Conservation (phyloP, 805 yeast species). For the Candida saitoana region DNA sequence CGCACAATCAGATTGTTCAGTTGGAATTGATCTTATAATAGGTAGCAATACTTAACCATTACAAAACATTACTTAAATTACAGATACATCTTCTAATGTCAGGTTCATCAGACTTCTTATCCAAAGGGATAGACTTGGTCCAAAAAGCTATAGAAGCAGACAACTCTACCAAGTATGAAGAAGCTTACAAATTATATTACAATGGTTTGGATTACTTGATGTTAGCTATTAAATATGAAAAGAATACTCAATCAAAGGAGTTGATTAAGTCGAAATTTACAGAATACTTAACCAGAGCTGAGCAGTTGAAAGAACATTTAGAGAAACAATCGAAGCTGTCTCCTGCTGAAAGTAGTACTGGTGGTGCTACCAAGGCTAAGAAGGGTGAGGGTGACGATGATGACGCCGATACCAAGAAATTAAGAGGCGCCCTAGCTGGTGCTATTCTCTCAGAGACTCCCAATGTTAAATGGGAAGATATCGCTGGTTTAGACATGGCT, state of each 20-base stretch:
- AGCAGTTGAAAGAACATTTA: slow-evolving; percentile 83
- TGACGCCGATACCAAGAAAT: slow-evolving; percentile 78
- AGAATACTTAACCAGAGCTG: slow-evolving; percentile 90
- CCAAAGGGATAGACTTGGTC: slow-evolving; percentile 91
- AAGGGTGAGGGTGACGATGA: slow-evolving; percentile 58
- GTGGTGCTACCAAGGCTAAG: slow-evolving; percentile 56
- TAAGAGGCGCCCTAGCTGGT: slow-evolving; percentile 86
- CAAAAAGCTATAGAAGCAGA: slow-evolving; percentile 95
- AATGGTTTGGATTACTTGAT: slow-evolving; percentile 91
- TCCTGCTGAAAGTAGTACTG: slow-evolving; percentile 48
- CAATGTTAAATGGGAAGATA: slow-evolving; percentile 88
- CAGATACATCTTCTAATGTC: too few relatives aligned
- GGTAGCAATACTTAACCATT: too few relatives aligned
- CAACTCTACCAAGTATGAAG: slow-evolving; percentile 82
- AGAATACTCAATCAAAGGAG: slow-evolving; percentile 84
- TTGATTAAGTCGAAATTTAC: slow-evolving; percentile 83
- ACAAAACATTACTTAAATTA: too few relatives aligned
- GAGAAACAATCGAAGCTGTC: slow-evolving; percentile 53
- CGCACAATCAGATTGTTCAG: too few relatives aligned
- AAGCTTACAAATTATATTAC: slow-evolving; percentile 89
- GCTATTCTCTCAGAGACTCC: slow-evolving; percentile 91
- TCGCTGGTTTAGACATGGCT: slow-evolving; percentile 93
- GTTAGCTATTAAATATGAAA: slow-evolving; percentile 91
- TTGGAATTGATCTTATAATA: too few relatives aligned
- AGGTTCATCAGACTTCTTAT: slow-evolving; percentile 63